phyloP scores from a whole-genome alignment of 495 filamentous ascomycete genomes.

The Corynascus novoguineensis region DNA sequence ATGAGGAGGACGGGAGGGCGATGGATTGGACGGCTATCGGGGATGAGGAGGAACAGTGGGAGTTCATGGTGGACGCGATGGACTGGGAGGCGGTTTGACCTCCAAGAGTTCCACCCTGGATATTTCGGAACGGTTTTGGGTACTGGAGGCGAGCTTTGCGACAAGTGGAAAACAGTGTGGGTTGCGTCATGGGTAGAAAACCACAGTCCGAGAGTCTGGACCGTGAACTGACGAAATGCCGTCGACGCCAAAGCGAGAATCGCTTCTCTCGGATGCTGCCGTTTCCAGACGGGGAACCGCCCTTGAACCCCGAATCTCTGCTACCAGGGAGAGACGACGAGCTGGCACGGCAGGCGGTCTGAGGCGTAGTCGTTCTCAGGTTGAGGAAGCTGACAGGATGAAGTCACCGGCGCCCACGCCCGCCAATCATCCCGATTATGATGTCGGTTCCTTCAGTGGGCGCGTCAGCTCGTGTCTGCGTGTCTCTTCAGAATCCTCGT shows the following conservation, averaged over 20 bases:
- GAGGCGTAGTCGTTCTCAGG: no score
- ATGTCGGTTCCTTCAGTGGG: neutral
- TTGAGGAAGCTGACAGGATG: neutral
- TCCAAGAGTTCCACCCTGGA: neutral
- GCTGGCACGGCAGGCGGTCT: no score
- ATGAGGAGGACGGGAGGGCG: neutral
- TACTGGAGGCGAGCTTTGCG: no score
- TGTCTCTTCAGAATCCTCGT: neutral
- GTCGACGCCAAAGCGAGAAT: no score
- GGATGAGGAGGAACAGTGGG: constrained; percentile 43
- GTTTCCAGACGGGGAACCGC: no score
- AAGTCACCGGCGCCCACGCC: neutral
- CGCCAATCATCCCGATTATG: neutral
- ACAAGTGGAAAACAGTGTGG: neutral
- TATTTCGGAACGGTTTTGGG: neutral
- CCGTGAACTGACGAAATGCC: no score
- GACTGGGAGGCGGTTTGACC: constrained; percentile 55
- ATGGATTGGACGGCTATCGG: constrained; percentile 27
- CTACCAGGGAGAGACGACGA: no score
- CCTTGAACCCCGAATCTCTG: neutral
- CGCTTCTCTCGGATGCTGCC: no score
- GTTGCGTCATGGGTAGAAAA: neutral
- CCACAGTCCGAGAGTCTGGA: no score
- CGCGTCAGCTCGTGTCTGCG: neutral
- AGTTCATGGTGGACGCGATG: constrained; percentile 61